A percentile compares a stretch with the other conserved stretches of the same genome.
phyloP scores from a whole-genome alignment of 2,329 filamentous ascomycete species.

The Anthostomella pinea region DNA sequence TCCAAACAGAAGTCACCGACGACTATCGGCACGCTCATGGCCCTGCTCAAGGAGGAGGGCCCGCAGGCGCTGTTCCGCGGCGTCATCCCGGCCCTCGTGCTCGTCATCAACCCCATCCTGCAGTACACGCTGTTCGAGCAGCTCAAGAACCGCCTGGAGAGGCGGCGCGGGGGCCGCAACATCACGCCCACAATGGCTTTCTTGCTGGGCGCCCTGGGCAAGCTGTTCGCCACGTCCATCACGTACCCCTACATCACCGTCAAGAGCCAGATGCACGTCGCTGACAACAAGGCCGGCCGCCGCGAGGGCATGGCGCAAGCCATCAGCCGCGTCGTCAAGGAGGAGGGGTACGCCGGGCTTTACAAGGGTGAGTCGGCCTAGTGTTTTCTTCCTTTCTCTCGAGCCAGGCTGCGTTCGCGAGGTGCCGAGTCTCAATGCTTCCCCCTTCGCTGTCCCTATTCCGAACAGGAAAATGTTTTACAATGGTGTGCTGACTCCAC shows the following conservation, averaged over 20 bases:
- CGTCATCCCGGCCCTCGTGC: slow-evolving; percentile 84
- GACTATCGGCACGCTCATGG: slow-evolving; percentile 77
- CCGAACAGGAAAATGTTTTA: too few relatives aligned
- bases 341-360: slow-evolving; percentile 88
- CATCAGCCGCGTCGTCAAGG: slow-evolving; percentile 73
- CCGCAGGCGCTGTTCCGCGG: slow-evolving; percentile 83
- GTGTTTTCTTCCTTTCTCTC: slow-evolving; percentile 2
- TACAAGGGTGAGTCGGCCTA: slow-evolving; percentile 73
- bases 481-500: slow-evolving; percentile 5
- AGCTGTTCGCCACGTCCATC: slow-evolving; percentile 87
- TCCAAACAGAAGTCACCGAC: slow-evolving; percentile 55
- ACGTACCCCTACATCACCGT: slow-evolving; percentile 99
- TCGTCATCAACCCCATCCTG: slow-evolving; percentile 97
- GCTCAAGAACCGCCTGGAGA: slow-evolving; percentile 88
- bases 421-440: too few relatives aligned
- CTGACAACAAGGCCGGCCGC: too few relatives aligned
- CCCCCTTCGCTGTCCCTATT: too few relatives aligned
- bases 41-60: slow-evolving; percentile 80
- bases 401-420: too few relatives aligned
- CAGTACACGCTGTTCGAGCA: slow-evolving; percentile 99
- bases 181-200: slow-evolving; percentile 87
- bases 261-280: slow-evolving; percentile 97
- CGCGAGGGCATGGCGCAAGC: slow-evolving; percentile 78
- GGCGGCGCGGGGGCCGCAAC: slow-evolving; percentile 49
- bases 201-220: slow-evolving; percentile 86